Evolutionary conservation across 2,329 filamentous ascomycete species (phyloP).

Genomic region (Arthroderma uncinatum): DNA sequence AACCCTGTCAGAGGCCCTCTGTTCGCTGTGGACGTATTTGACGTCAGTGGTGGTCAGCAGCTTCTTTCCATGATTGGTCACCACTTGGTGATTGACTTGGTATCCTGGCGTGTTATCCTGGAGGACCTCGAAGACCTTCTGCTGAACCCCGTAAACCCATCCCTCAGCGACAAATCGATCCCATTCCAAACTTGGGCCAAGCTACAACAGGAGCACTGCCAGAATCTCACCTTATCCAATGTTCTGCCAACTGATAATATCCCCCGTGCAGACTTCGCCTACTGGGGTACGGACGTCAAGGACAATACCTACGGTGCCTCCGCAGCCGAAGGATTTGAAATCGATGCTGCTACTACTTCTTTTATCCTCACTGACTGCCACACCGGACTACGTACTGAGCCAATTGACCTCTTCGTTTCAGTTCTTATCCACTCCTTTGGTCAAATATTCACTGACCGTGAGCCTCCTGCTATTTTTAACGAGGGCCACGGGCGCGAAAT

Average conservation of each 20-base stretch:
- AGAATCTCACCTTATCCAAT: constrained; percentile 8
- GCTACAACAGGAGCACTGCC: constrained; percentile 23
- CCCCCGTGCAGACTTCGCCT: constrained; percentile 24
- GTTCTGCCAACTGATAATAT: constrained; percentile 22
- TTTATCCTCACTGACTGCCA: constrained; percentile 26
- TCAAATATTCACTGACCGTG: constrained; percentile 33
- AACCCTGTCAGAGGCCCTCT: constrained; percentile 22
- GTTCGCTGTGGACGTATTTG: constrained; percentile 25
- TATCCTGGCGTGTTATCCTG: constrained; percentile 16
- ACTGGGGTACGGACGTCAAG: constrained; percentile 28
- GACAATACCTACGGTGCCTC: constrained; percentile 28
- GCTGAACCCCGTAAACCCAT: constrained; percentile 24
- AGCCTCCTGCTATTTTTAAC: constrained; percentile 37
- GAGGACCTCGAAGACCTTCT: constrained; percentile 16
- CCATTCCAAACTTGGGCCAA: constrained; percentile 32
- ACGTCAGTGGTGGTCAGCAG: constrained; percentile 19
- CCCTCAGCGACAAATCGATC: constrained; percentile 24
- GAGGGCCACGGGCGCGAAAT: constrained; percentile 42
- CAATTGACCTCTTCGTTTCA: constrained; percentile 29
- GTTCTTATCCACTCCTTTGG: constrained; percentile 36
- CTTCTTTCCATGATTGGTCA: constrained; percentile 25
- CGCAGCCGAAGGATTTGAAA: constrained; percentile 26
- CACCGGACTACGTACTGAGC: constrained; percentile 26
- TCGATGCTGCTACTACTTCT: constrained; percentile 25
- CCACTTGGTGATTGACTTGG: constrained; percentile 23